phyloP scores from a whole-genome alignment of 805 yeast species.

The Suhomyces xylopsoci region DNA sequence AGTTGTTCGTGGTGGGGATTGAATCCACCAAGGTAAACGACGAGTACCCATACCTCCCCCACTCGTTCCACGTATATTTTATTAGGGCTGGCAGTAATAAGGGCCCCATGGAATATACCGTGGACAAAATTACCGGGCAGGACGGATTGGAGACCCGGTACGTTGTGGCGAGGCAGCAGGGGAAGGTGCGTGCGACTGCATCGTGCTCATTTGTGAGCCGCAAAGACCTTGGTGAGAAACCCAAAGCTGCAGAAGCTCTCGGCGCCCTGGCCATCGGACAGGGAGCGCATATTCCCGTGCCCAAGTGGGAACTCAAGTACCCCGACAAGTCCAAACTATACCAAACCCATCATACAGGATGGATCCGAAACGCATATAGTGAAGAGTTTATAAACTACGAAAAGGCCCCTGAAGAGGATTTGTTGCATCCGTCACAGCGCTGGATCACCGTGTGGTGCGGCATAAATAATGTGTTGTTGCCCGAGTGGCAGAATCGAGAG shows the following conservation, averaged over 20 bases:
- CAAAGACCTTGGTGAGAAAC: neutral
- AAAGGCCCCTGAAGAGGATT: constrained; percentile 34
- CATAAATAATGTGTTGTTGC: constrained; percentile 16
- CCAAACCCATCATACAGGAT: constrained; percentile 34
- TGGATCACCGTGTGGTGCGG: constrained; percentile 43
- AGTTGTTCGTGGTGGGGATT: constrained; percentile 59
- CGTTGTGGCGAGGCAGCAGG: constrained; percentile 55
- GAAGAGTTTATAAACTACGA: constrained; percentile 33
- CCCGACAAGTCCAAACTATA: constrained; percentile 23
- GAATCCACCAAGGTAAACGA: constrained; percentile 33
- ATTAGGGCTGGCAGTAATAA: constrained; percentile 50
- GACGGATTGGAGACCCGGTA: constrained; percentile 51
- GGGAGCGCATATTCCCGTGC: neutral
- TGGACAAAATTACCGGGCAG: constrained; percentile 50
- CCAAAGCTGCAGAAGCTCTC: neutral
- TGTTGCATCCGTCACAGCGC: constrained; percentile 29
- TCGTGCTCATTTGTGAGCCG: constrained; percentile 38
- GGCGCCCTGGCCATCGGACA: neutral
- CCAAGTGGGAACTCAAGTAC: constrained; percentile 17
- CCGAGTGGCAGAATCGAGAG: constrained; percentile 10
- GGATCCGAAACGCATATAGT: constrained; percentile 34
- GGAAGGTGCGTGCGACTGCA: constrained; percentile 49
- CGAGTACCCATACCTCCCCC: constrained; percentile 38
- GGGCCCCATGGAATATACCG: constrained; percentile 51
- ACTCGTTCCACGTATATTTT: constrained; percentile 62